Evolutionary conservation across 1,139 yeast species (phyloP), one percentile per base, ranked within the genome.

Genomic region (Debaryomyces nepalensis): DNA sequence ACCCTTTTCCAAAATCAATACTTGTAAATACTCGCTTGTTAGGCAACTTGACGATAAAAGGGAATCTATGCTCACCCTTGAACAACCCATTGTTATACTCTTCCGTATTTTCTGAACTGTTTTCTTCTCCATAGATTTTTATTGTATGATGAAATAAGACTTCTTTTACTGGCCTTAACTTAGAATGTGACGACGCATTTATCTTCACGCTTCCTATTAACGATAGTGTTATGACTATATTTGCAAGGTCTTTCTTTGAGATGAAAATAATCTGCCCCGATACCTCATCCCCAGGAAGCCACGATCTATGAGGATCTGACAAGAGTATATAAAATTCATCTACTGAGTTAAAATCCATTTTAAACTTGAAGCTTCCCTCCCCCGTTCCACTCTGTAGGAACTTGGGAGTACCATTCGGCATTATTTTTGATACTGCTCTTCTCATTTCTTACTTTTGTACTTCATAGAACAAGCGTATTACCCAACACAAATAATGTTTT

Each of bases 21-120:
- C 91, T 82, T 20, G 93, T 85, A 59, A 75, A 84, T 4, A 88
- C 73, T 48, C 87, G 76, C 52, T 79, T 81, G 51, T 75, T 75
- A 2, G 97, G 96, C 21, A 90, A 70, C 50, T 79, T 83, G 34
- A 89, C 87, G 39, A 85, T 81, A 56, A 90, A 90, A 10, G 96
- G 96, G 59, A 90, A 90, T 29, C 88, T 69, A 61, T 90, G 97
- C 55, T 87, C 93, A 21, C 97, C 97, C 51, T 82, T 81, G 35
- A 80, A 77, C 19, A 85, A 58, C 0, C 88, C 88, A 49, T 65
- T 68, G 14, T 59, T 39, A 42, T 64, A 66, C 8, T 65, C 66
- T 19, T 51, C 54, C 35, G 58, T 64, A 26, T 51, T 52, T 22
- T 52, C 58, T 3, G 48, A 20, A 51, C 51, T 16, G 46, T 34